A percentile compares a stretch with the other conserved stretches of the same genome.
These are phyloP conservation scores for Phoma sp. DNA, from an alignment of 2,329 filamentous ascomycete genomes.

Conservation along the genomic window DNA sequence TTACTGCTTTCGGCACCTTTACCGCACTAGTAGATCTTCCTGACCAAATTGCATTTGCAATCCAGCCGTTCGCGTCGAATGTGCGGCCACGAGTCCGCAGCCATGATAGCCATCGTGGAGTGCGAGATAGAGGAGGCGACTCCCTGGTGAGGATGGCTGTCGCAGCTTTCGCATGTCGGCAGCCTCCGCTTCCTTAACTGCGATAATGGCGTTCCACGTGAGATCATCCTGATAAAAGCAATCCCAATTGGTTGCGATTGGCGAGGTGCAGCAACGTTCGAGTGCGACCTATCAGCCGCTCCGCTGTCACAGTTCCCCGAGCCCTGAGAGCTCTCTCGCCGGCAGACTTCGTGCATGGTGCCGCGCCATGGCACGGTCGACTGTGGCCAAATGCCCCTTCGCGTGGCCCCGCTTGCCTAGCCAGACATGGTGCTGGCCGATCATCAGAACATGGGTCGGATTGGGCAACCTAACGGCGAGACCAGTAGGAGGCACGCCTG, in stretches of 20 bases:
- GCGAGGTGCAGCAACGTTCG: conserved; percentile 14
- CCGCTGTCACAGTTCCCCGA: conserved; percentile 11
- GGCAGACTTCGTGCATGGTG: conserved; percentile 10
- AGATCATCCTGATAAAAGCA: conserved; percentile 15
- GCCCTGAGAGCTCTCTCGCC: conserved; percentile 7
- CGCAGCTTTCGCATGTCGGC: conserved; percentile 11
- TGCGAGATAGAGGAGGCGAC: conserved; percentile 21
- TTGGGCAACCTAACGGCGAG: conserved; percentile 34
- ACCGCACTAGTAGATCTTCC: conserved; percentile 12
- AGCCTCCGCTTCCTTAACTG: conserved; percentile 18
- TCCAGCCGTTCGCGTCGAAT: conserved; percentile 12
- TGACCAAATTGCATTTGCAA: conserved; percentile 37
- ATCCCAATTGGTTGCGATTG: conserved; percentile 11
- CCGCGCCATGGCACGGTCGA: conserved; percentile 6
- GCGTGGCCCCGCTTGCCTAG: conserved; percentile 18
- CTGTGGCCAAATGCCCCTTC: conserved; percentile 7
- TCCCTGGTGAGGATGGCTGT: conserved; percentile 18
- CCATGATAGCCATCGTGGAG: conserved; percentile 12
- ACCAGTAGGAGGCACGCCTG: conserved; percentile 19
- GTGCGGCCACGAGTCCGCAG: conserved; percentile 5
- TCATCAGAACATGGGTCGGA: conserved; percentile 20
- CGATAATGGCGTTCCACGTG: conserved; percentile 4
- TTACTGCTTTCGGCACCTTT: conserved; percentile 13
- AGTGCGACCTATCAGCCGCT: conserved; percentile 7
- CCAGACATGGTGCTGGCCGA: conserved; percentile 12